Percentiles rank a stretch among this genome's conserved stretches.
phyloP scores from a whole-genome alignment of 2,329 filamentous ascomycete species.

The Fusarium decemcellulare region DNA sequence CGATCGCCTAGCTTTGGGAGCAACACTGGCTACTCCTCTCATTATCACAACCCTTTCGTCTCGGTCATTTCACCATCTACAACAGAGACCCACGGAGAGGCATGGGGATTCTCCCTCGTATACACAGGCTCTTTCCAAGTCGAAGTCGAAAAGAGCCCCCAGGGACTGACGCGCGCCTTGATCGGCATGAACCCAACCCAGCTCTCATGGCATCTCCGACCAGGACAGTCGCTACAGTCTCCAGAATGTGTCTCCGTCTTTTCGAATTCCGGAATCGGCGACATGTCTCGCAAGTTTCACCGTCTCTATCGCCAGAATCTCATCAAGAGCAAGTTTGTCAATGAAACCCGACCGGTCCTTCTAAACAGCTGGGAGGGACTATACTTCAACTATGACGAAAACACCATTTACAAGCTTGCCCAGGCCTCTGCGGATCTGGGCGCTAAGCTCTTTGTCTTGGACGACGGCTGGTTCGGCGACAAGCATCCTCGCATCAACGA shows the following conservation, averaged over 20 bases:
- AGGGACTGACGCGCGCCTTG: constrained; percentile 72
- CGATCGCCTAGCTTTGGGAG: constrained; percentile 67
- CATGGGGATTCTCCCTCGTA: constrained; percentile 75
- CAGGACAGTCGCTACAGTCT: constrained; percentile 70
- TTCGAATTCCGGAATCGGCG: constrained; percentile 70
- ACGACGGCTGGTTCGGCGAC: constrained; percentile 77
- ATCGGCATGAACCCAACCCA: constrained; percentile 74
- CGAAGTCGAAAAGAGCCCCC: constrained; percentile 73
- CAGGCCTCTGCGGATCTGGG: constrained; percentile 70
- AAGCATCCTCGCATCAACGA: constrained; percentile 72
- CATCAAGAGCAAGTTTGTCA: constrained; percentile 69
- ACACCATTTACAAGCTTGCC: constrained; percentile 68
- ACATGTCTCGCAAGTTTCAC: constrained; percentile 74
- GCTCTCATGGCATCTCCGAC: constrained; percentile 68
- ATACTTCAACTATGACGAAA: constrained; percentile 70
- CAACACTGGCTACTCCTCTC: constrained; percentile 73
- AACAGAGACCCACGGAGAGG: constrained; percentile 72
- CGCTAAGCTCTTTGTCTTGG: constrained; percentile 74
- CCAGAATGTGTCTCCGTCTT: constrained; percentile 76
- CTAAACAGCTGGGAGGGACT: constrained; percentile 79
- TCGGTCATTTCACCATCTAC: constrained; percentile 68
- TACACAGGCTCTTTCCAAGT: constrained; percentile 75
- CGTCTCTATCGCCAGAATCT: constrained; percentile 73
- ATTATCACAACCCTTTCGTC: constrained; percentile 76
- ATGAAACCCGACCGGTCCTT: constrained; percentile 66